phyloP scores from a whole-genome alignment of 768 basidiomycete genomes.

The Leucosporidium scottii region DNA sequence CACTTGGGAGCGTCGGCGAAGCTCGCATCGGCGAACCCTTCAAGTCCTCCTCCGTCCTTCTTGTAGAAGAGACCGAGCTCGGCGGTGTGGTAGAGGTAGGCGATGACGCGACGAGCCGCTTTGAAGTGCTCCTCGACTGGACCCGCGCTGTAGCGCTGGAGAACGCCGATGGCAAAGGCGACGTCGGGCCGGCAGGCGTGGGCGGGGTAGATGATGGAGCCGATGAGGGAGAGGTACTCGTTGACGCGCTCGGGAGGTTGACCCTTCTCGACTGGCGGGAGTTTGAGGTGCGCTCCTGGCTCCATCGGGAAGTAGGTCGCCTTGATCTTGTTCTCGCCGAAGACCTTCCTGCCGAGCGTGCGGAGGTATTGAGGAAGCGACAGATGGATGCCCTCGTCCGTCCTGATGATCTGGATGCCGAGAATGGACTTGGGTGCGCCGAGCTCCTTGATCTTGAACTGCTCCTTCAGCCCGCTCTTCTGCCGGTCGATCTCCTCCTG shows the following conservation, averaged over 20 bases:
- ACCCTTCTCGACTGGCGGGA: neutral
- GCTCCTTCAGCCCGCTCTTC: neutral
- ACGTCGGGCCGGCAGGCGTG: no score
- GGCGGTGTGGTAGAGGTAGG: slow-evolving; percentile 44
- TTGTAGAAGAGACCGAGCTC: slow-evolving; percentile 32
- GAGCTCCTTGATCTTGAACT: neutral
- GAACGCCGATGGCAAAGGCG: no score
- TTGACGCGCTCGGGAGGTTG: slow-evolving; percentile 34
- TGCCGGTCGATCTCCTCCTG: neutral
- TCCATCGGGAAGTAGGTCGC: slow-evolving; percentile 43
- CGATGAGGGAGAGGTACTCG: no score
- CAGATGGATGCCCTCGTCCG: neutral
- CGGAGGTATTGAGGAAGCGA: slow-evolving; percentile 37
- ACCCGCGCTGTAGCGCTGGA: no score
- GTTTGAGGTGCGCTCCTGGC: no score
- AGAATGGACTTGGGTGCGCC: neutral
- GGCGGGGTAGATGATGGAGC: no score
- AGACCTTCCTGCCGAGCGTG: slow-evolving; percentile 39
- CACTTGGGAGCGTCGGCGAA: neutral
- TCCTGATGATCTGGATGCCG: neutral
- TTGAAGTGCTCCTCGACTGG: no score
- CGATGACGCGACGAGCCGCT: slow-evolving; percentile 45
- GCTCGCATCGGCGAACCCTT: neutral
- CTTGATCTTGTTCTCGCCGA: slow-evolving; percentile 38
- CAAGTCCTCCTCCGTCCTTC: slow-evolving; percentile 14